phyloP scores from a whole-genome alignment of 2,329 filamentous ascomycete species.

The Monosporascus sp. region DNA sequence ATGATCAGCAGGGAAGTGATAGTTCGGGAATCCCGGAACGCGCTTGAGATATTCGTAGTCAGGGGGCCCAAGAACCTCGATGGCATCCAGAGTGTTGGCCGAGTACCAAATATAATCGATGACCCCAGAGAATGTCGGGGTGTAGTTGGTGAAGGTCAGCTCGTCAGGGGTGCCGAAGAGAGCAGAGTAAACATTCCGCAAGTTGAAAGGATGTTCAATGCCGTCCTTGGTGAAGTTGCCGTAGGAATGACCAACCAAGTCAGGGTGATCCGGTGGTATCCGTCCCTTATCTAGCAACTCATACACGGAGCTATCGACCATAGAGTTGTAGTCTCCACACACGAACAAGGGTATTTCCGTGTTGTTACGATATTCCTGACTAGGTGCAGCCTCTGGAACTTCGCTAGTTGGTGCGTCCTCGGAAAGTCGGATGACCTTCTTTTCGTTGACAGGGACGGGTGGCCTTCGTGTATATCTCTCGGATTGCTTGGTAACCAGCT shows the following conservation, averaged over 20 bases:
- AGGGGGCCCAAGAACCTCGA: conserved; percentile 78
- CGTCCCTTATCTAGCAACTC: conserved; percentile 80
- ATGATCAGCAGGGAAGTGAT: conserved; percentile 91
- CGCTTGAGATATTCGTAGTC: conserved; percentile 79
- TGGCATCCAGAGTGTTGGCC: conserved; percentile 80
- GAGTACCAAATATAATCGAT: conserved; percentile 99
- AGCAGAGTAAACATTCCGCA: conserved; percentile 83
- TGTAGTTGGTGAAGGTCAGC: conserved; percentile 93
- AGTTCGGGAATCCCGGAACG: conserved; percentile 88
- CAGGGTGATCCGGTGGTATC: conserved; percentile 71
- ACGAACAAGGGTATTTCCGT: conserved; percentile 87
- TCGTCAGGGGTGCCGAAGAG: conserved; percentile 80
- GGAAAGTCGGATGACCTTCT: conserved; percentile 51
- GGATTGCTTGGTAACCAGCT: conserved; percentile 78
- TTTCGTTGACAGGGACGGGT: conserved; percentile 65
- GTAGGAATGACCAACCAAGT: conserved; percentile 77
- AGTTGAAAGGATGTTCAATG: conserved; percentile 88
- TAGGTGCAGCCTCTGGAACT: conserved; percentile 65
- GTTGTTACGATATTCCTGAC: conserved; percentile 78
- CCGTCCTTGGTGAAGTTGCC: conserved; percentile 89
- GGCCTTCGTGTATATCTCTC: conserved; percentile 80
- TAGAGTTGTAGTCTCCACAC: conserved; percentile 95
- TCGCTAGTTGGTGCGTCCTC: conserved; percentile 47
- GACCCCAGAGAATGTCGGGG: conserved; percentile 83
- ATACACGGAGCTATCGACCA: conserved; percentile 80